Base-by-base conservation (phyloP, 1,284 basidiomycete species). In the Filobasidium uniguttulatum region DNA sequence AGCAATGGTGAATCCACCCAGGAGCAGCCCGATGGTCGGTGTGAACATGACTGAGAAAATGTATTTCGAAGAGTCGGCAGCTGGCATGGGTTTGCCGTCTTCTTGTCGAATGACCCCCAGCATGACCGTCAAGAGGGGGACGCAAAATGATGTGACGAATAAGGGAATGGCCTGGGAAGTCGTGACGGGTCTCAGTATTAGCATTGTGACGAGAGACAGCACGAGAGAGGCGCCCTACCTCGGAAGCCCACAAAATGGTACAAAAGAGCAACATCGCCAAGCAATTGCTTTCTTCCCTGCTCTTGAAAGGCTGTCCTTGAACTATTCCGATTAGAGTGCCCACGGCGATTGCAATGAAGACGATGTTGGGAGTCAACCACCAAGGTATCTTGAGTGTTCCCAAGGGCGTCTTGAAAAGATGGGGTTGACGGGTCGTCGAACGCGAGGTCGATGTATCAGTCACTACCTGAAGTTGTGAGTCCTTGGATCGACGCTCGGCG, bases 1-100 rank as follows among this genome's bases (percentile, higher is more conserved):
- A 0, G 94, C 90, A 56, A 99, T 90, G 1, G 94, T 98, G 72
- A 98, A 96, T n/a, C 94, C 94, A 28, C 88, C 86, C 52, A 91
- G 87, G 46, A 94, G 80, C 25, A 94, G 82, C 85, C 94, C 87
- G 71, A 97, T 93, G 6, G 91, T 71, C 1, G 69, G 66, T 12
- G 63, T 64, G 55, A 78, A 77, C 76, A 78, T 78, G 51, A 76
- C 75, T 20, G 71, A 69, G 54, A 78, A 77, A 63, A 78, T 77
- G 57, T 62, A 87, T 84, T 85, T 85, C 30, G 91, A 90, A 2
- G 89, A 85, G 29, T 81, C 82, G 1, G 74, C 70, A 0, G 87
- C 77, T 0, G 72, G 63, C 46, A 96, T 62, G 47, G 73, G 72
- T 14, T 76, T 72, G 1, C 75, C 77, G 49, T 82, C 77, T 5